phyloP scores from a whole-genome alignment of 108 stramenopile genomes.

The Schizochytrium sp. region DNA sequence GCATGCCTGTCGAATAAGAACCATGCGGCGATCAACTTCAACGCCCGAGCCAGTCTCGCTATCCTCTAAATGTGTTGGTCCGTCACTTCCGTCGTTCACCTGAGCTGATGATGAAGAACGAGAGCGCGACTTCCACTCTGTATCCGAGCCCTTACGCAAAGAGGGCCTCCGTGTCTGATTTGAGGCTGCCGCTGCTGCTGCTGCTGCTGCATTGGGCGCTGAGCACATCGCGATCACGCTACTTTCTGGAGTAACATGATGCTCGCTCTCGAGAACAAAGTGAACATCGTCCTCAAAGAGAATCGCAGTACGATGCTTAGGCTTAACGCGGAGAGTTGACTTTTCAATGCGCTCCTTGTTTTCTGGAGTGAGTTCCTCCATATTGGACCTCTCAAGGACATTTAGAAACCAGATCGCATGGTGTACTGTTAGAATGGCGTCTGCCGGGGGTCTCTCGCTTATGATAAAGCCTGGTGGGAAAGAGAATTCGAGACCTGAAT shows the following conservation, averaged over 20 bases:
- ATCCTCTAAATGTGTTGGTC: not conserved
- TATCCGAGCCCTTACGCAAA: not conserved
- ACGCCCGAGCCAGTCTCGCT: not conserved
- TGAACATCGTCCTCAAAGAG: slow-evolving; percentile 51
- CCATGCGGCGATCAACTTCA: slow-evolving; percentile 32
- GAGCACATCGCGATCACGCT: not conserved
- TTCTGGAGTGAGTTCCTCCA: slow-evolving; percentile 14
- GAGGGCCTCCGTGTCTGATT: not conserved
- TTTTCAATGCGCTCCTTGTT: not conserved
- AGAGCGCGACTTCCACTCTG: not conserved
- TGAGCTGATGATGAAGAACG: not conserved
- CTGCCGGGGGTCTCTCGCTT: slow-evolving; percentile 4
- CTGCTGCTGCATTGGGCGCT: slow-evolving; percentile 14
- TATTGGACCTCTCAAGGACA: slow-evolving; percentile 24
- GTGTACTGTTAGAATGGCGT: slow-evolving; percentile 39
- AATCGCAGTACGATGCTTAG: slow-evolving; percentile 37
- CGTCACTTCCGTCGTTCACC: not conserved
- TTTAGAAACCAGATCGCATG: slow-evolving; percentile 48
- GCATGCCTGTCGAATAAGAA: slow-evolving; percentile 27
- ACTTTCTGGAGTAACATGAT: not conserved
- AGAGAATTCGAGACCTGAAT: not conserved
- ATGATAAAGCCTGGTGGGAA: not conserved
- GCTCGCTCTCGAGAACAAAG: slow-evolving; percentile 26
- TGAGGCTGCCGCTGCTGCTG: not conserved
- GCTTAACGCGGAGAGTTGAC: slow-evolving; percentile 39